Base-by-base conservation (phyloP, 768 basidiomycete species). In the Mycena alexandri region DNA sequence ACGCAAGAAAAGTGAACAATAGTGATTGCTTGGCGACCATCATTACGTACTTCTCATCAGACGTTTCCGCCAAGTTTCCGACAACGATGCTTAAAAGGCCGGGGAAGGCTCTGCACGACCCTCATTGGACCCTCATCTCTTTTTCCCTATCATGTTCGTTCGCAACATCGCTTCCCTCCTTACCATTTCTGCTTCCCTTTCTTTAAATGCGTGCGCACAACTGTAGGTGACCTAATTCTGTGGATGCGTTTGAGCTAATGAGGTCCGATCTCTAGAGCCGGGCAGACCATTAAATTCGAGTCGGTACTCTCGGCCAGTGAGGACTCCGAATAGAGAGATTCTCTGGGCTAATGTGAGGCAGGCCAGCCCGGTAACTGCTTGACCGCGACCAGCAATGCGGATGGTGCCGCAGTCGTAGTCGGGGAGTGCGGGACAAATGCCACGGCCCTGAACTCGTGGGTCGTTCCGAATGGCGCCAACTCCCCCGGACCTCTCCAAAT, bases 321-420 rank as follows among this genome's bases (percentile, higher is more conserved):
- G 47, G 9, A 24, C 10, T 41, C 2, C 22, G 46, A n/a, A 52
- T 5, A 38, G 53, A 34, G 7, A 9, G 34, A n/a, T 24, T 19
- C 22, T 46, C 16, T 33, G 19, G n/a, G 41, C 34, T n/a, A 14
- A 22, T 54, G n/a, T n/a, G 19, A 50, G 36, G 16, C 24, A 57
- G 44, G 41, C 9, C 38, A 47, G 12, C 36, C 50, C 33, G 51
- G 57, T 25, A 55, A 53, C 41, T 63, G 67, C 54, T 21, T 69
- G 9, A 54, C 41, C 21, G 59, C 59, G 12, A 50, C 63, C 10
- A 42, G 25, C 38, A 57, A 64, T 16, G 54, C 63, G 14, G 63
- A 69, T 14, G 68, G 63, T 16, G 63, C 68, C 7, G 24, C 68
- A 4, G 68, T 69, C 17, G n/a, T 65, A 2, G 55, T 69, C 25